These are phyloP conservation scores for Nakazawaea sp. DNA, from an alignment of 805 yeast genomes.

Conservation along the genomic window DNA sequence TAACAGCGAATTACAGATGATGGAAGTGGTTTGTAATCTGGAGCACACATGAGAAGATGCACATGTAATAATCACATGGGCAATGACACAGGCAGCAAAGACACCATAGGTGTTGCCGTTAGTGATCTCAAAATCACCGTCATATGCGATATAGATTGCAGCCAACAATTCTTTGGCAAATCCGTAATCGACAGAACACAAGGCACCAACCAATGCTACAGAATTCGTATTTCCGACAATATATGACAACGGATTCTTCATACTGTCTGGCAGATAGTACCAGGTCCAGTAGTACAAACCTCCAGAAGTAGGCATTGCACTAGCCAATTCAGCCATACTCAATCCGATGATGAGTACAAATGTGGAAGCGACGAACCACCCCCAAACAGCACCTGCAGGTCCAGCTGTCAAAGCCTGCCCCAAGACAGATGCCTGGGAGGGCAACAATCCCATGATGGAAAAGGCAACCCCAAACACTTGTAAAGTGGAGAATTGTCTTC, in stretches of 20 bases:
- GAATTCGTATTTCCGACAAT: constrained; percentile 65
- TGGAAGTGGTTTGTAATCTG: constrained; percentile 52
- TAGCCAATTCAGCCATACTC: constrained; percentile 59
- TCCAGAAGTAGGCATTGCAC: constrained; percentile 70
- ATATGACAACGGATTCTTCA: constrained; percentile 49
- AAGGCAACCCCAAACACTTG: constrained; percentile 70
- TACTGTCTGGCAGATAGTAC: constrained; percentile 52
- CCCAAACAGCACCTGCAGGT: constrained; percentile 63
- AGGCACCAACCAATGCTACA: constrained; percentile 57
- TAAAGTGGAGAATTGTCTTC: constrained; percentile 50
- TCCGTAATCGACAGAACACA: constrained; percentile 66
- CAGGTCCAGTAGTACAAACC: constrained; percentile 68
- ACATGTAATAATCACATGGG: constrained; percentile 47
- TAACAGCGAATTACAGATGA: constrained; percentile 43
- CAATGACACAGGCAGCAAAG: constrained; percentile 50
- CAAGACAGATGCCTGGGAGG: constrained; percentile 53
- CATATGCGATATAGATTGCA: constrained; percentile 42
- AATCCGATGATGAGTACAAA: constrained; percentile 54
- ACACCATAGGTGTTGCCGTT: constrained; percentile 54
- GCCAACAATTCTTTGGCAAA: constrained; percentile 55
- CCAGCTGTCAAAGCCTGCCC: constrained; percentile 54
- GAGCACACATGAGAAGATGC: constrained; percentile 52
- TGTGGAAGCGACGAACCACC: constrained; percentile 56
- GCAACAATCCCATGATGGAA: constrained; percentile 65
- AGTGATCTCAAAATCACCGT: constrained; percentile 50